Evolutionary conservation across 164 flowering plant species (phyloP), one percentile per base, ranked within the genome.

Genomic region (Kalanchoe fedtschenkoi): DNA sequence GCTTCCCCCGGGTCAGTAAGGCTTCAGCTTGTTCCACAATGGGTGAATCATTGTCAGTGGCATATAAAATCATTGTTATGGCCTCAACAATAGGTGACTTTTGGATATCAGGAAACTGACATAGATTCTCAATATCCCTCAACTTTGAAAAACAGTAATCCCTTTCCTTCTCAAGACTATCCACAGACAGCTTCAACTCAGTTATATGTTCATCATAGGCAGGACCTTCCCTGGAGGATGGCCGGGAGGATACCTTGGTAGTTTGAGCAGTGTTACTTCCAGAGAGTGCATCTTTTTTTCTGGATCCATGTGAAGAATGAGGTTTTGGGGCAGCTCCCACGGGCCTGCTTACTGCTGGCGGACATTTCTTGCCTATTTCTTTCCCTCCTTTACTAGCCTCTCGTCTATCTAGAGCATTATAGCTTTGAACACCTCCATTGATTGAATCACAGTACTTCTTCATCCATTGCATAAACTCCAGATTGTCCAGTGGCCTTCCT

Each of bases 381-480:
- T 83, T 90, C 58, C 86, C 95, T 63, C 98, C 97, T 72, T 82
- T 93, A 65, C 77, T 70, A 62, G 78, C 66, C 43, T 86, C 96
- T 70, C 98, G 83, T 66, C 96, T 86, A 71, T 93, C 96, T 73
- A 80, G 64, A 29, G 98, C 72, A 78, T 90, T 88, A 77, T 93
- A 93, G 58, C 98, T 89, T 68, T 42, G 51, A 63, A 46, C 28
- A 3, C 91, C 92, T 30, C 91, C 91, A 60, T 78, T 85, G 32
- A 81, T 86, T 9, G 92, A 80, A 77, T 93, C 98, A 37, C 84
- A 93, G 69, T 93, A 93, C 39, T 80, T 76, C 75, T 93, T 93
- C 98, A 90, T 80, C 98, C 98, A 93, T 64, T 93, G 98, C 92
- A 93, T 87, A 68, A 93, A 88, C 74, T 90, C 97, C 82, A 93